Base-by-base conservation (phyloP, 768 basidiomycete species). In the Calvatia gigantea region DNA sequence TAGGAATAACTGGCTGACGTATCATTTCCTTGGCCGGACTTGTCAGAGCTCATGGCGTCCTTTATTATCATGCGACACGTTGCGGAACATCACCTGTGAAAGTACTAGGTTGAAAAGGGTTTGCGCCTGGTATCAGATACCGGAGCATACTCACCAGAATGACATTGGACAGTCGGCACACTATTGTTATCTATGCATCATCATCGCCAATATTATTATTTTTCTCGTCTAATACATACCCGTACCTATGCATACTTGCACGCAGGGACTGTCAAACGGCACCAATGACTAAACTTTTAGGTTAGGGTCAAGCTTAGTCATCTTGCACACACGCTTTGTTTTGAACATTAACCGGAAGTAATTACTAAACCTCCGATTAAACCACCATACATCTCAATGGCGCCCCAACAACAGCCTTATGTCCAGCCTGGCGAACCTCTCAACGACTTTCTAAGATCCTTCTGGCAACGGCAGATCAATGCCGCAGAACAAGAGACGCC, bases 381-480 rank as follows among this genome's bases (percentile, higher is more conserved):
- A 39, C 54, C 51, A 46, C 17, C 54, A 38, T 44, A n/a, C n/a
- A n/a, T n/a, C n/a, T n/a, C n/a, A 38, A 51, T 51, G 44, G 31
- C 53, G 15, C 59, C 59, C 17, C 55, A 47, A 17, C 59, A 58
- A 45, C 73, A 74, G 50, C 89, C 91, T 2, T 90, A 77, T 60
- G 91, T 95, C 11, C 87, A 89, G 65, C 72, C 91, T 6, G 91
- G 92, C 43, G 90, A 94, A 65, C 86, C 86, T n/a, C 77, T 96
- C 41, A 87, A 92, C 62, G 84, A 88, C 37, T 94, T 95, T 67
- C 74, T 96, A 53, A 83, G 85, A 53, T 82, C 83, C 3, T 96
- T 97, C 70, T 97, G 94, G 94, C 89, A 91, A 64, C 73, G 91
- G 39, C 92, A 94, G 67, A 82, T 94, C 57, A 86, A 91, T 67